These are phyloP conservation scores for Botrytis paeoniae DNA, from an alignment of 2,329 filamentous ascomycete species.

Conservation along the genomic window DNA sequence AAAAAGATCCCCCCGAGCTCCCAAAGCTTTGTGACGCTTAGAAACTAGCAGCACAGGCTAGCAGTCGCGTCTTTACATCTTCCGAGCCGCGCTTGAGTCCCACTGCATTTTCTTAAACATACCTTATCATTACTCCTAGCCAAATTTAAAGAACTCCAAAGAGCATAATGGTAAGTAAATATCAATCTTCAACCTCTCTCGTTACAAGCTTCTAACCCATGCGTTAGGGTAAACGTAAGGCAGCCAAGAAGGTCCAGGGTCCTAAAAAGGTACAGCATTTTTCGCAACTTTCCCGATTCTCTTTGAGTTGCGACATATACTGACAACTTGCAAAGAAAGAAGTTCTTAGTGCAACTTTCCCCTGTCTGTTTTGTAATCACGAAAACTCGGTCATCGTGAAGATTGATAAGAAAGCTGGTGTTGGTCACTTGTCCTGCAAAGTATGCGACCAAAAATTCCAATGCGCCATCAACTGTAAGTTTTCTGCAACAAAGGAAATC, in stretches of 20 bases:
- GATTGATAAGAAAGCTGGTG: constrained; percentile 86
- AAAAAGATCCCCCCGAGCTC: background rate
- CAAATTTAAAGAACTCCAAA: background rate
- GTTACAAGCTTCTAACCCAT: background rate
- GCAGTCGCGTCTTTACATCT: constrained; percentile 2
- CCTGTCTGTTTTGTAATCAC: constrained; percentile 97
- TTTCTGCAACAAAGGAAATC: constrained; percentile 4
- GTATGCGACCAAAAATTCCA: constrained; percentile 93
- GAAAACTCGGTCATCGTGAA: constrained; percentile 89
- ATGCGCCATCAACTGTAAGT: constrained; percentile 83
- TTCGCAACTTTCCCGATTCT: background rate
- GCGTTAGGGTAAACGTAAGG: constrained; percentile 87
- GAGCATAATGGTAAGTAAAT: constrained; percentile 1
- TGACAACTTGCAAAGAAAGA: constrained; percentile 51
- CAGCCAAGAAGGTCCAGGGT: constrained; percentile 74
- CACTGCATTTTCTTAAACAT: constrained; percentile 15
- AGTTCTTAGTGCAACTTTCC: constrained; percentile 77
- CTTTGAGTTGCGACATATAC: constrained; percentile 2
- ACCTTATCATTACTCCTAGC: constrained; percentile 12
- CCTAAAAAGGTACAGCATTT: constrained; percentile 67
- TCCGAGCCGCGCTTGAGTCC: constrained; percentile 8
- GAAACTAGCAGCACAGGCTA: constrained; percentile 5
- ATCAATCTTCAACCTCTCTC: background rate
- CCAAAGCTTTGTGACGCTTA: background rate
- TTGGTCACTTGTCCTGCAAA: constrained; percentile 84